A percentile compares a stretch with the other conserved stretches of the same genome.
Evolutionary conservation across 2,329 filamentous ascomycete genomes (phyloP).

Genomic region (Trichophyton equinum): DNA sequence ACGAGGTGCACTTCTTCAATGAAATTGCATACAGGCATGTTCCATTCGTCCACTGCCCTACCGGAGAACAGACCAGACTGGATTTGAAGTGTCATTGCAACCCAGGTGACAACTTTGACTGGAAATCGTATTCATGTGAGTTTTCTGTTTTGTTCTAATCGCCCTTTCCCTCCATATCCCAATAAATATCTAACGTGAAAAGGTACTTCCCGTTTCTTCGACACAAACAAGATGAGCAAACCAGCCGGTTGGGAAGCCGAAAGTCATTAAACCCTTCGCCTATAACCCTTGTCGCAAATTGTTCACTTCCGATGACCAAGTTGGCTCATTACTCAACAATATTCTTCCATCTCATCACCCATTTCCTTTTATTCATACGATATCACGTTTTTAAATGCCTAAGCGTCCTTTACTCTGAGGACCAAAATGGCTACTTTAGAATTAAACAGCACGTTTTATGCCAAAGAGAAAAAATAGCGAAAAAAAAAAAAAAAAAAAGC

Average conservation of each 20-base stretch:
- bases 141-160: conserved; percentile 12
- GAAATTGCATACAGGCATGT: conserved; percentile 98
- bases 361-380: not conserved
- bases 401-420: not conserved
- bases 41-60: conserved; percentile 95
- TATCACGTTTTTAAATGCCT: not conserved
- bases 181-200: not conserved
- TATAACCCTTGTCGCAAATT: not conserved
- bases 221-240: conserved; percentile 67
- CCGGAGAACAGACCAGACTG: conserved; percentile 67
- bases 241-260: conserved; percentile 67
- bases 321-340: not conserved
- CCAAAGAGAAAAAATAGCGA: no score
- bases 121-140: conserved; percentile 97
- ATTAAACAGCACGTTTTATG: not conserved
- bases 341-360: not conserved
- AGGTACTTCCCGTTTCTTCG: conserved; percentile 80
- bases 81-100: conserved; percentile 91
- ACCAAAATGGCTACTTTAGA: not conserved
- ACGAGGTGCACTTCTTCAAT: conserved; percentile 96
- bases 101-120: conserved; percentile 95
- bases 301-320: conserved; percentile 7
- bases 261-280: conserved; percentile 13
- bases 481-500: not conserved
- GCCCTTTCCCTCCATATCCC: not conserved